Evolutionary conservation across 257 asterid genomes (phyloP), one percentile per base, ranked within the genome.

Genomic region (Ophiorrhiza pumila): DNA sequence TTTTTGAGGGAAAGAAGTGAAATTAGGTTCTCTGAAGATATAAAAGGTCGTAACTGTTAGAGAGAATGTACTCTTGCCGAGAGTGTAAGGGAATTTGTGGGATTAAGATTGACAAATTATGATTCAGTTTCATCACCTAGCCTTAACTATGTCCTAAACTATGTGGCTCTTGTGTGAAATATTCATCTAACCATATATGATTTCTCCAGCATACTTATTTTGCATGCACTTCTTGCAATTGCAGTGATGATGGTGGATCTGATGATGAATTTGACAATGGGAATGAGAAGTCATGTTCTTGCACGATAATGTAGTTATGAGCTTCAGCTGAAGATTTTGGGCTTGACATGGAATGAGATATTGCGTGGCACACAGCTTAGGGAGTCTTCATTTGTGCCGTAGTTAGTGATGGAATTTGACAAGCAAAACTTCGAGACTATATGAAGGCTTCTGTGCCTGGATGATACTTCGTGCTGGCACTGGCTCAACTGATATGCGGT

Each of bases 221-320:
- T 60, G 47, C 20, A 22, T 60, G 47, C 20, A 22, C 20, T 23
- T 62, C 32, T 23, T 61, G 57, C 31, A 65, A 72, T 79, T 77
- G 82, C 96, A 93, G 98, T 60, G 98, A 93, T 65, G 85, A 71
- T 61, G 85, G 60, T 46, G 96, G 76, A 62, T 90, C 98, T 37
- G 98, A 91, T 20, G 93, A 87, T 45, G 98, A 91, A 71, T 88
- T 85, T 78, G 89, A 82, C 72, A 84, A 72, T 69, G 86, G 84
- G 77, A 84, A 12, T 47, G 85, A 73, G 72, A 88, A 79, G 83
- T 77, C 85, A 55, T 93, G 98, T 73, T 80, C 96, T 41, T 93
- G 98, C 89, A 86, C 73, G 59, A 87, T 93, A 80, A 93, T 93
- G 98, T 93, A 88, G 85, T 1, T 49, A 68, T 39, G 78, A 64